These are phyloP conservation scores for Agapanthus africanus DNA, from an alignment of 106 monocot species.

Conservation along the genomic window DNA sequence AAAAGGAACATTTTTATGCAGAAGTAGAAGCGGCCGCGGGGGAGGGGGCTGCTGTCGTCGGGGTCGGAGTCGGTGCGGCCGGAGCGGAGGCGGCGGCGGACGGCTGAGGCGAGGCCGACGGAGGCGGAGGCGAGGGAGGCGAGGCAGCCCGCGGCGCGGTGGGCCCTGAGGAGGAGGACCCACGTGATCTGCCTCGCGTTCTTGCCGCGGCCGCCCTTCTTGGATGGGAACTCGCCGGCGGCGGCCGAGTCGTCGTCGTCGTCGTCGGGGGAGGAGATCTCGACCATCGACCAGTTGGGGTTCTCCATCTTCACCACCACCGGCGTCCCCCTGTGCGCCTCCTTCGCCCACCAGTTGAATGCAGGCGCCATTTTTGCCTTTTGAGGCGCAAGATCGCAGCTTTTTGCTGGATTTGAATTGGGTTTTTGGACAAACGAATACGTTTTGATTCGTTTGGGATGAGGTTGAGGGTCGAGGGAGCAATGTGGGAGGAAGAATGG, in stretches of 20 bases:
- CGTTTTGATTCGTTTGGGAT: background rate
- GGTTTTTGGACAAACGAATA: background rate
- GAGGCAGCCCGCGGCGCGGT: constrained; percentile 81
- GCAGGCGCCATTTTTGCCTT: constrained; percentile 18
- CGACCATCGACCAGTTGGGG: constrained; percentile 56
- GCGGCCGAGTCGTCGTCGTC: constrained; percentile 28
- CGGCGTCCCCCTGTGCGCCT: constrained; percentile 43
- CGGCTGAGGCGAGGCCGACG: constrained; percentile 34
- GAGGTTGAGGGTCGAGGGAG: background rate
- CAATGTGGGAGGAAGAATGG: background rate
- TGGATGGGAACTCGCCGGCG: background rate
- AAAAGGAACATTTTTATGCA: constrained; percentile 59
- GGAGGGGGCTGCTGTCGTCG: constrained; percentile 17
- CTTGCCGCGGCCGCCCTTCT: constrained; percentile 49
- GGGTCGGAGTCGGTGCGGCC: constrained; percentile 59
- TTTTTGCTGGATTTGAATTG: background rate
- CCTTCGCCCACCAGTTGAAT: constrained; percentile 56
- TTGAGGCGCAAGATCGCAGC: background rate
- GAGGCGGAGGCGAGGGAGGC: constrained; percentile 17
- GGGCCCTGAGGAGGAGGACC: constrained; percentile 81
- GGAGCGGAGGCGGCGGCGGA: constrained; percentile 59
- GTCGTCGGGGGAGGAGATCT: constrained; percentile 34
- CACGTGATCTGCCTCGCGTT: constrained; percentile 92
- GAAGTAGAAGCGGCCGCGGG: constrained; percentile 49
- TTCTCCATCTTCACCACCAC: constrained; percentile 91